Conservation (phyloP, 2,329 filamentous ascomycete genomes). For the Xylariaceae sp. region DNA sequence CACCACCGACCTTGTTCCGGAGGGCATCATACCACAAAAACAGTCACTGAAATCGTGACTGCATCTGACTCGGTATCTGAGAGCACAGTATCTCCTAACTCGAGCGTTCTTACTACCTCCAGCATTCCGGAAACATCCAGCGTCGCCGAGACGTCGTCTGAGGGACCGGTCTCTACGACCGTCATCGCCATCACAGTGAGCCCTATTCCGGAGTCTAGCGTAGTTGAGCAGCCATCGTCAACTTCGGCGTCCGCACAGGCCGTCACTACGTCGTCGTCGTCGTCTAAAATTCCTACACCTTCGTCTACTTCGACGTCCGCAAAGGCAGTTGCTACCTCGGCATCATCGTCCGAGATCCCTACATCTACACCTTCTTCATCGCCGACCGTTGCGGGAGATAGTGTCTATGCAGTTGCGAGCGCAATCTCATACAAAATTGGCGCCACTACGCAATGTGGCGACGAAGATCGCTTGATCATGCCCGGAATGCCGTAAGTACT, state of each 20-base stretch:
- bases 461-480: conserved; percentile 11
- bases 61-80: neutral
- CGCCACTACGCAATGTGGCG: conserved; percentile 13
- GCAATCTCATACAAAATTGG: conserved; percentile 7
- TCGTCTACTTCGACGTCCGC: neutral
- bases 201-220: too few relatives aligned
- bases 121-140: too few relatives aligned
- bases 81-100: neutral
- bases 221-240: too few relatives aligned
- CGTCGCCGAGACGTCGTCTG: too few relatives aligned
- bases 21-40: neutral
- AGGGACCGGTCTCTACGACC: too few relatives aligned
- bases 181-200: too few relatives aligned
- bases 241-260: too few relatives aligned
- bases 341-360: neutral
- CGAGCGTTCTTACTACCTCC: too few relatives aligned
- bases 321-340: neutral
- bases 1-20: neutral
- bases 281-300: neutral
- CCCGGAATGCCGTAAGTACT: conserved; percentile 9
- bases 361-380: neutral
- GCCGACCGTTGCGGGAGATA: neutral
- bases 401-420: conserved; percentile 1
- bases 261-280: too few relatives aligned
- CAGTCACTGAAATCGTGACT: neutral